phyloP scores from a whole-genome alignment of 2,329 filamentous ascomycete species.

The Fusarium heterosporum region DNA sequence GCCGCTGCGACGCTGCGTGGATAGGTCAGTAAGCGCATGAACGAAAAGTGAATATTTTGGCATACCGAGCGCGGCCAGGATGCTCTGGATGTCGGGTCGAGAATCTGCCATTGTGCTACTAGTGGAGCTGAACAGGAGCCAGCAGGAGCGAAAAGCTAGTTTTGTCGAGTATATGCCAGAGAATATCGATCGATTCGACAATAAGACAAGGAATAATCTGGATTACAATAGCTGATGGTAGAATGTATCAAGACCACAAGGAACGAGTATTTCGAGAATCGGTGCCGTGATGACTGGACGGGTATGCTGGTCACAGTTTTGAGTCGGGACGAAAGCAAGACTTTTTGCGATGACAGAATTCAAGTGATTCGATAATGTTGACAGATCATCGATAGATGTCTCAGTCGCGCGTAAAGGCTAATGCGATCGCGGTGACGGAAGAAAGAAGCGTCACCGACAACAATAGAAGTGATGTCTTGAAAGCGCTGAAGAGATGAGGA shows the following conservation, averaged over 20 bases:
- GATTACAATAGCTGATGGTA: not conserved
- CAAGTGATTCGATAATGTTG: conserved; percentile 19
- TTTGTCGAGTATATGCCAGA: conserved; percentile 16
- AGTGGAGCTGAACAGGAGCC: conserved; percentile 25
- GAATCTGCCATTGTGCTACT: conserved; percentile 43
- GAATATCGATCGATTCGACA: not conserved
- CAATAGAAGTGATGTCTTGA: conserved; percentile 35
- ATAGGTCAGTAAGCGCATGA: conserved; percentile 38
- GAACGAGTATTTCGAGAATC: conserved; percentile 2
- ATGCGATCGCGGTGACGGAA: conserved; percentile 25
- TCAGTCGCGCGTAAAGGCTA: conserved; percentile 28
- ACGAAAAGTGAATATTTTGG: conserved; percentile 12
- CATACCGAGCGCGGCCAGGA: conserved; percentile 63
- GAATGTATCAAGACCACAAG: conserved; percentile 17
- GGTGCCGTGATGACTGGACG: conserved; percentile 19
- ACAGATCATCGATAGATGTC: conserved; percentile 37
- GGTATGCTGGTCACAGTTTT: conserved; percentile 39
- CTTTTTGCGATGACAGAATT: conserved; percentile 36
- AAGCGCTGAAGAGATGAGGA: conserved; percentile 34
- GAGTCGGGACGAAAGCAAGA: conserved; percentile 25
- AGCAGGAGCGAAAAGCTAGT: conserved; percentile 18
- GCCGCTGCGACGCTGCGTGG: conserved; percentile 58
- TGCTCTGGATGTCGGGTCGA: conserved; percentile 54
- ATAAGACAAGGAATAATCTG: conserved; percentile 3
- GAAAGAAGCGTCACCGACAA: conserved; percentile 18